Conservation (phyloP, 352 stramenopile genomes). For the Peronospora destructor region DNA sequence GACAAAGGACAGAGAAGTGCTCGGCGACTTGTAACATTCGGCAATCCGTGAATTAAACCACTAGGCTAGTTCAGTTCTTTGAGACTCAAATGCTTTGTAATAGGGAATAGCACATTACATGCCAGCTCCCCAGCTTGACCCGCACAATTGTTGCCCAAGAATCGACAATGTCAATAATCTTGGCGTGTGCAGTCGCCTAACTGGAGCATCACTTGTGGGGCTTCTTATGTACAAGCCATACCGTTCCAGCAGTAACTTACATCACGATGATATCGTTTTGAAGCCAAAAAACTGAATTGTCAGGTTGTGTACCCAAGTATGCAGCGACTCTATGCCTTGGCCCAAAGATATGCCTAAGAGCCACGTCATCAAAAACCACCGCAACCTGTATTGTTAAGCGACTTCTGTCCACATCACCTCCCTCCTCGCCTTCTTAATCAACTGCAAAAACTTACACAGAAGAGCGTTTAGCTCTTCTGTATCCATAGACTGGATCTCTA, state of each 20-base stretch:
- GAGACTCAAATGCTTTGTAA: conserved; percentile 77
- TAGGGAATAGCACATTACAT: conserved; percentile 52
- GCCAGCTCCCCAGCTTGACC: conserved; percentile 74
- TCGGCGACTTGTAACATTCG: conserved; percentile 71
- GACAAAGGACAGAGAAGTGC: conserved; percentile 62
- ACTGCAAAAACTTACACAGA: conserved; percentile 78
- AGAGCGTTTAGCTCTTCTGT: conserved; percentile 73
- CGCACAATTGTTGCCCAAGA: conserved; percentile 61
- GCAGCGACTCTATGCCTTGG: conserved; percentile 44
- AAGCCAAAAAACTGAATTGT: conserved; percentile 54
- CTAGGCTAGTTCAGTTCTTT: conserved; percentile 61
- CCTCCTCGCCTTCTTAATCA: conserved; percentile 76
- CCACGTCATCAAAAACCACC: conserved; percentile 60
- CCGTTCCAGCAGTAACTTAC: conserved; percentile 77
- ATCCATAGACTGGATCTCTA: conserved; percentile 70
- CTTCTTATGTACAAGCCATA: conserved; percentile 33
- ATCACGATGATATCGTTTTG: conserved; percentile 49
- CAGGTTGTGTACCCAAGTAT: too few relatives aligned
- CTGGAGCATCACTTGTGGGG: conserved; percentile 54
- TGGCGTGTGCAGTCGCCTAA: conserved; percentile 59
- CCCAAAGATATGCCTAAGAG: conserved; percentile 59
- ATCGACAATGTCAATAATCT: conserved; percentile 64
- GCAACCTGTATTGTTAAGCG: conserved; percentile 66
- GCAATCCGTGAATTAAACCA: conserved; percentile 82
- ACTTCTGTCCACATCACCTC: conserved; percentile 59